A percentile compares a stretch with the other conserved stretches of the same genome.
Evolutionary conservation across 2,329 filamentous ascomycete species (phyloP).

Genomic region (Metarhizium anisopliae): DNA sequence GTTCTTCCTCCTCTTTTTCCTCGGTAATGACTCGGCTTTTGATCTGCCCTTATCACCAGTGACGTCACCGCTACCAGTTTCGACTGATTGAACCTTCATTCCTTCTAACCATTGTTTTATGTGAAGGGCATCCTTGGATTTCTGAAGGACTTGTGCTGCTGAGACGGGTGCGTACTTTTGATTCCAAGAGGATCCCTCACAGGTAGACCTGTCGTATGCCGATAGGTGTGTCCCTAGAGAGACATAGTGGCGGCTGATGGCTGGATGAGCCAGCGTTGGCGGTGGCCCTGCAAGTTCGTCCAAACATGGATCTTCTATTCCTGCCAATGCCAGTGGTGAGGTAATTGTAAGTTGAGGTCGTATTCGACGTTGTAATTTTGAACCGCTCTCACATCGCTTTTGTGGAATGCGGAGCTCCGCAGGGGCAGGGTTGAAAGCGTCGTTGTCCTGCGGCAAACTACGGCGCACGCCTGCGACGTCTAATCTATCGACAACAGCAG

Average conservation of each 20-base stretch:
- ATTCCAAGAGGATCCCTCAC: constrained; percentile 65
- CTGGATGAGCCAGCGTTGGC: constrained; percentile 38
- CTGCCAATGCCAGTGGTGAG: constrained; percentile 1
- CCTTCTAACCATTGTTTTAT: constrained; percentile 74
- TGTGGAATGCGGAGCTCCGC: constrained; percentile 43
- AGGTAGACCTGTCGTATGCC: constrained; percentile 71
- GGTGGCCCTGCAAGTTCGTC: constrained; percentile 24
- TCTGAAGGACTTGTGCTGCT: constrained; percentile 67
- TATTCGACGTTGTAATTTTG: constrained; percentile 41
- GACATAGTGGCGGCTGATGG: constrained; percentile 49
- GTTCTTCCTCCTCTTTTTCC: constrained; percentile 61
- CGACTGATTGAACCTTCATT: constrained; percentile 68
- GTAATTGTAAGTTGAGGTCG: constrained; percentile 33
- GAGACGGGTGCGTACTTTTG: constrained; percentile 74
- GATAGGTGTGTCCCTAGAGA: constrained; percentile 55
- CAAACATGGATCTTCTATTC: constrained; percentile 17
- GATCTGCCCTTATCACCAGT: constrained; percentile 17
- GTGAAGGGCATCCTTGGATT: constrained; percentile 57
- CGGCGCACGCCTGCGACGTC: constrained; percentile 18
- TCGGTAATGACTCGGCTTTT: constrained; percentile 22
- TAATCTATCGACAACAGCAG: constrained; percentile 15
- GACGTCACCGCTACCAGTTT: constrained; percentile 42
- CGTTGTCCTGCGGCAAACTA: constrained; percentile 20
- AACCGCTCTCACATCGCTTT: constrained; percentile 50
- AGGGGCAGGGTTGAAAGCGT: constrained; percentile 36